These are phyloP conservation scores for Sclerotinia spermophila DNA, from an alignment of 2,329 filamentous ascomycete species.

Conservation along the genomic window DNA sequence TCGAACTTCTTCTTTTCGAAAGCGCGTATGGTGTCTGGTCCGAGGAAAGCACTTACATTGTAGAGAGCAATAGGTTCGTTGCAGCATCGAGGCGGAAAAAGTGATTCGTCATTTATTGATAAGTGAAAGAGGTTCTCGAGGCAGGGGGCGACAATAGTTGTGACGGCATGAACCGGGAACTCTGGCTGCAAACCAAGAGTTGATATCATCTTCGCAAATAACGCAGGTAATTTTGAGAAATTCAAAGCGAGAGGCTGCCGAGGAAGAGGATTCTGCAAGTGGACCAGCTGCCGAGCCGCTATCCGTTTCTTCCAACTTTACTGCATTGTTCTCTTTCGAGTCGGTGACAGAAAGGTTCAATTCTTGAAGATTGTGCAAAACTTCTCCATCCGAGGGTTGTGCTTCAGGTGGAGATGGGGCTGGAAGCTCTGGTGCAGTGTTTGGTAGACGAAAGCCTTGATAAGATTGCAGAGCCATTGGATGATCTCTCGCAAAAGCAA, in stretches of 20 bases:
- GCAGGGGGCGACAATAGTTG: constrained; percentile 50
- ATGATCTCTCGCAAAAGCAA: constrained; percentile 19
- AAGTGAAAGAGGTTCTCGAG: constrained; percentile 44
- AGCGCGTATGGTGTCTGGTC: constrained; percentile 33
- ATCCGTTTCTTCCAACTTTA: not conserved
- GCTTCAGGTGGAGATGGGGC: not conserved
- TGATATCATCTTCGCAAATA: constrained; percentile 23
- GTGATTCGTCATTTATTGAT: constrained; percentile 46
- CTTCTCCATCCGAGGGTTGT: constrained; percentile 22
- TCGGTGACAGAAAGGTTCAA: constrained; percentile 19
- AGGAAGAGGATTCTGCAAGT: constrained; percentile 17
- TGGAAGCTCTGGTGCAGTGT: not conserved
- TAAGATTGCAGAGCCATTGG: constrained; percentile 22
- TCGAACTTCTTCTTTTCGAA: constrained; percentile 48
- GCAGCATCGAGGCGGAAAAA: constrained; percentile 57
- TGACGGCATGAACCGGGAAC: constrained; percentile 41
- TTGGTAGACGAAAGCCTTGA: not conserved
- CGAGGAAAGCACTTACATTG: constrained; percentile 39
- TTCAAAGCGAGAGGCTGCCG: not conserved
- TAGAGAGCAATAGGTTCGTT: constrained; percentile 41
- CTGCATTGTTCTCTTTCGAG: not conserved
- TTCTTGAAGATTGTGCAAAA: constrained; percentile 25
- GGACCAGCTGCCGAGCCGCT: not conserved
- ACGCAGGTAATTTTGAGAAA: not conserved
- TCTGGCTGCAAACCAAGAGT: constrained; percentile 20